These are phyloP conservation scores for Cyathus striatus DNA, from an alignment of 768 basidiomycete species.

Conservation along the genomic window DNA sequence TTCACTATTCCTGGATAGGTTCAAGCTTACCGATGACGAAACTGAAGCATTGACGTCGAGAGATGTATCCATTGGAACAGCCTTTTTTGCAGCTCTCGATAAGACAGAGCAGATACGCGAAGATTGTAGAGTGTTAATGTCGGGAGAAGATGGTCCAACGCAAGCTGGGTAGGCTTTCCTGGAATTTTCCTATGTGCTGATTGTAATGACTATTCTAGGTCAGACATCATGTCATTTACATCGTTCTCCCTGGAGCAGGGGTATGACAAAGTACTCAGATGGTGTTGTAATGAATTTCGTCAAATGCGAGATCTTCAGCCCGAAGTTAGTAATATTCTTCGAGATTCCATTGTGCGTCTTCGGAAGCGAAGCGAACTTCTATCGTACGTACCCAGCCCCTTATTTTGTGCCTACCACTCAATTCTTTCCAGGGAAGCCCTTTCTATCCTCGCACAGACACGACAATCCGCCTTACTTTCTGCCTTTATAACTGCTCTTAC, in stretches of 20 bases:
- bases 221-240: slow-evolving; percentile 86
- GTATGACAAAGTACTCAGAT: slow-evolving; percentile 85
- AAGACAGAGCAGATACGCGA: slow-evolving; percentile 76
- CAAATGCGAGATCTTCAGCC: slow-evolving; percentile 68
- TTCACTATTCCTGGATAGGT: slow-evolving; percentile 73
- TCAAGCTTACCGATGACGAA: slow-evolving; percentile 78
- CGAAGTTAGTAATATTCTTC: slow-evolving; percentile 61
- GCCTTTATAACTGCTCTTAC: slow-evolving; percentile 86
- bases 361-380: slow-evolving; percentile 74
- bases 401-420: background rate
- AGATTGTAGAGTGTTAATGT: slow-evolving; percentile 84
- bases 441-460: slow-evolving; percentile 69
- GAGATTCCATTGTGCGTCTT: slow-evolving; percentile 72
- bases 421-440: slow-evolving; percentile 55
- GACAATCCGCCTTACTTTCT: slow-evolving; percentile 75
- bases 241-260: slow-evolving; percentile 82
- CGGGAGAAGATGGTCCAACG: slow-evolving; percentile 77
- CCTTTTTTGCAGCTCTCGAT: slow-evolving; percentile 85
- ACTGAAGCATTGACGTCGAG: slow-evolving; percentile 70
- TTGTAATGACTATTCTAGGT: slow-evolving; percentile 30
- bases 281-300: slow-evolving; percentile 81
- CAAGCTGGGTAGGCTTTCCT: slow-evolving; percentile 59
- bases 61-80: slow-evolving; percentile 67
- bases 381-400: slow-evolving; percentile 36
- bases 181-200: slow-evolving; percentile 8